Conservation (phyloP, 805 yeast genomes). For the Candida caryicola region DNA sequence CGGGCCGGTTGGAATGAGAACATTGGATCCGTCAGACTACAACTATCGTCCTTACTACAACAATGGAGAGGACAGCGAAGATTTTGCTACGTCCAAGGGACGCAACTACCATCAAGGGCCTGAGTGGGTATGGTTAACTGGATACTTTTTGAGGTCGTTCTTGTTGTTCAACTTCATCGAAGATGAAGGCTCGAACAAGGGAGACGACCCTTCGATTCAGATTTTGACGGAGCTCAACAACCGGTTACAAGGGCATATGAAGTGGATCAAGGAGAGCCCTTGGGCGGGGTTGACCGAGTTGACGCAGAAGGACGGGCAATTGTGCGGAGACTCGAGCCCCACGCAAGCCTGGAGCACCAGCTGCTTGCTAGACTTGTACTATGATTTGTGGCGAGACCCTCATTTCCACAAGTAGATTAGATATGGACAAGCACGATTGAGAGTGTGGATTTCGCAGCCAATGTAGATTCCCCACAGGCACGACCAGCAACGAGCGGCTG, state of each 20-base stretch:
- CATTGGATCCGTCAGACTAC: conserved; percentile 88
- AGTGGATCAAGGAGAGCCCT: conserved; percentile 69
- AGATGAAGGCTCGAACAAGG: conserved; percentile 20
- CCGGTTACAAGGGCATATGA: conserved; percentile 61
- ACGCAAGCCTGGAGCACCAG: conserved; percentile 97
- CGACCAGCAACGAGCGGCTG: no score
- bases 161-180: conserved; percentile 47
- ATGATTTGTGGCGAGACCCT: conserved; percentile 48
- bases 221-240: conserved; percentile 57
- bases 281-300: conserved; percentile 96
- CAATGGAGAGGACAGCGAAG: conserved; percentile 76
- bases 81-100: conserved; percentile 92
- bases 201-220: conserved; percentile 42
- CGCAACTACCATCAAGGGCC: conserved; percentile 98
- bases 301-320: conserved; percentile 81
- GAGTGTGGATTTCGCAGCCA: not conserved
- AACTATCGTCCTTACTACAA: conserved; percentile 88
- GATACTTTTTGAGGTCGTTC: conserved; percentile 82
- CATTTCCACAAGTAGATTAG: not conserved
- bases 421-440: not conserved
- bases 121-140: conserved; percentile 94
- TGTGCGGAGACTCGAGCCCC: conserved; percentile 86
- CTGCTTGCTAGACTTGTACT: conserved; percentile 75
- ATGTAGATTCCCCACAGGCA: no score
- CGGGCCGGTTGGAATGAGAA: conserved; percentile 90